Conservation (phyloP, 2,329 filamentous ascomycete species). For the Dendrostoma leiphaemia region DNA sequence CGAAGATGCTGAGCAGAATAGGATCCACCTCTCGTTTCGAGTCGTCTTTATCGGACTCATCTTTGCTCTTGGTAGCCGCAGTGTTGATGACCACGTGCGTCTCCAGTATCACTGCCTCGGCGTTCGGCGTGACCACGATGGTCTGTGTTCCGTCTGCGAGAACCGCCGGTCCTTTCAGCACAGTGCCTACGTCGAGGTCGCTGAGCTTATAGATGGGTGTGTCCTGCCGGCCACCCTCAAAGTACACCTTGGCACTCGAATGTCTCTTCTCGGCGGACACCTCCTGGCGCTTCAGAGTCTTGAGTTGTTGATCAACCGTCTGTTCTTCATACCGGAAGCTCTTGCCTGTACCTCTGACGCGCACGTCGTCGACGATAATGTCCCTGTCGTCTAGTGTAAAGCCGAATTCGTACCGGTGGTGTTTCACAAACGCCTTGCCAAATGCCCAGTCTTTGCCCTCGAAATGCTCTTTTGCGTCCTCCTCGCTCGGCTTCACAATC, state of each 20-base stretch:
- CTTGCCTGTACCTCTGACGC: slow-evolving; percentile 85
- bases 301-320: slow-evolving; percentile 81
- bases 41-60: slow-evolving; percentile 23
- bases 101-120: slow-evolving; percentile 73
- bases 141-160: slow-evolving; percentile 88
- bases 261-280: slow-evolving; percentile 60
- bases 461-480: slow-evolving; percentile 59
- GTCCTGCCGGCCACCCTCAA: slow-evolving; percentile 73
- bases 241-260: slow-evolving; percentile 71
- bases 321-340: slow-evolving; percentile 77
- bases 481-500: slow-evolving; percentile 71
- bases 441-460: slow-evolving; percentile 75
- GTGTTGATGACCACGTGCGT: slow-evolving; percentile 91
- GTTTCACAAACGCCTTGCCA: slow-evolving; percentile 77
- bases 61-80: slow-evolving; percentile 48
- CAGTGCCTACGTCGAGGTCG: slow-evolving; percentile 69
- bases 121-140: slow-evolving; percentile 80
- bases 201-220: slow-evolving; percentile 83
- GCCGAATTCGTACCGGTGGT: slow-evolving; percentile 90
- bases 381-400: slow-evolving; percentile 83
- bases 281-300: slow-evolving; percentile 61
- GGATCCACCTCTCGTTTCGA: slow-evolving; percentile 61
- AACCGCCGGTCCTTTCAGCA: slow-evolving; percentile 77
- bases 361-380: slow-evolving; percentile 86
- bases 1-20: slow-evolving; percentile 75